Evolutionary conservation across 1,284 basidiomycete species (phyloP).

Genomic region (Blastosporella zonata): DNA sequence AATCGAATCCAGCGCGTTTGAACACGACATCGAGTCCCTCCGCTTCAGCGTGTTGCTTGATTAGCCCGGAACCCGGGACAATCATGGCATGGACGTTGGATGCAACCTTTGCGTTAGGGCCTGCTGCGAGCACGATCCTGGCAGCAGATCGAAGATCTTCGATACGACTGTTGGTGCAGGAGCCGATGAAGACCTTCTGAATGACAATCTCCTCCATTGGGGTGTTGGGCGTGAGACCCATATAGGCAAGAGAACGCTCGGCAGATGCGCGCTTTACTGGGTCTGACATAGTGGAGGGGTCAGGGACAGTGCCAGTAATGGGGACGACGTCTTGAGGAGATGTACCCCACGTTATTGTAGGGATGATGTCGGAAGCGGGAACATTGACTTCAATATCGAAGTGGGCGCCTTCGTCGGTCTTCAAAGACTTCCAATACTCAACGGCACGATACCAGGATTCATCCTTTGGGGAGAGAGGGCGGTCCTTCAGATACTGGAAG

Average conservation of each 20-base stretch:
- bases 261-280: constrained; percentile 69
- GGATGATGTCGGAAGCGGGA: constrained; percentile 85
- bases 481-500: constrained; percentile 83
- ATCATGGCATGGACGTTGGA: constrained; percentile 87
- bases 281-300: constrained; percentile 71
- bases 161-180: constrained; percentile 96
- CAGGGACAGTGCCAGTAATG: constrained; percentile 84
- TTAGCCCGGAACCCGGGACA: constrained; percentile 91
- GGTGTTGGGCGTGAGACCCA: constrained; percentile 85
- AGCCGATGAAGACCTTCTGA: constrained; percentile 96
- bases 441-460: constrained; percentile 89
- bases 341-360: constrained; percentile 96
- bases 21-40: constrained; percentile 91
- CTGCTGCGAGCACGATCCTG: constrained; percentile 75
- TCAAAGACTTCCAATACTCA: constrained; percentile 86
- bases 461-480: constrained; percentile 85
- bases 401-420: constrained; percentile 83
- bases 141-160: constrained; percentile 93
- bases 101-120: constrained; percentile 77
- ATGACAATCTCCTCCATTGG: constrained; percentile 83
- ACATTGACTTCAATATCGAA: constrained; percentile 91
- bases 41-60: constrained; percentile 93
- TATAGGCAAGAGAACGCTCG: constrained; percentile 85
- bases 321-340: constrained; percentile 91
- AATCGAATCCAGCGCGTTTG: constrained; percentile 94